Evolutionary conservation across 495 filamentous ascomycete species (phyloP).

Genomic region (Talaromyces proteolyticus): DNA sequence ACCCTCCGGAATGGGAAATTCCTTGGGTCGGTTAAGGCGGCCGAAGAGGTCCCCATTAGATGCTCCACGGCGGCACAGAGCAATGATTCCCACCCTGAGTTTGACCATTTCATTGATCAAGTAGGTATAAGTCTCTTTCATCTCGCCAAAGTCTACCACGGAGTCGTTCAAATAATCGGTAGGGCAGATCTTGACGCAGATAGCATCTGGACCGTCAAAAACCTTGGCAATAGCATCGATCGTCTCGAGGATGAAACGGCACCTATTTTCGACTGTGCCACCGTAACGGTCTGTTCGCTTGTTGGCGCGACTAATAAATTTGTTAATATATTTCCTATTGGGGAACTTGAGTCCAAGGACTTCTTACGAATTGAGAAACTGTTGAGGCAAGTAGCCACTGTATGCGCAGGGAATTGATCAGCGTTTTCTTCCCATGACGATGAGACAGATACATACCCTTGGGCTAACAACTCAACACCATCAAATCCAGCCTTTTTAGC

Average conservation of each 20-base stretch:
- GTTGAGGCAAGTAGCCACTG: conserved; percentile 61
- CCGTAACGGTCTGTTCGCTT: conserved; percentile 44
- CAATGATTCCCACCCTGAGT: conserved; percentile 49
- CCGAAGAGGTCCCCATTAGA: not conserved
- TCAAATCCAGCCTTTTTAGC: conserved; percentile 59
- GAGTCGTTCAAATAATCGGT: conserved; percentile 52
- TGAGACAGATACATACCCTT: conserved; percentile 5
- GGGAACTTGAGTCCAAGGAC: conserved; percentile 43
- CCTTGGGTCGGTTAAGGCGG: not conserved
- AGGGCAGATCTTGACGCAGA: conserved; percentile 53
- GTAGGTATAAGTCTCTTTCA: conserved; percentile 48
- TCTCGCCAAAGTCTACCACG: conserved; percentile 40
- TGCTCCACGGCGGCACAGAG: conserved; percentile 34
- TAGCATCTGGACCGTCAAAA: conserved; percentile 42
- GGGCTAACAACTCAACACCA: conserved; percentile 44
- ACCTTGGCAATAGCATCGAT: conserved; percentile 47
- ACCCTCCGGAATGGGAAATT: conserved; percentile 14
- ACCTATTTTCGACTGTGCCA: conserved; percentile 36
- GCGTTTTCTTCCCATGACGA: not conserved
- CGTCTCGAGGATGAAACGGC: conserved; percentile 49
- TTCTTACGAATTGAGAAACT: conserved; percentile 56
- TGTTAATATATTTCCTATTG: conserved; percentile 38
- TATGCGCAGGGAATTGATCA: conserved; percentile 20
- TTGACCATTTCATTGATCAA: conserved; percentile 36
- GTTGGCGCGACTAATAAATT: conserved; percentile 35